Percentiles rank a stretch among this genome's conserved stretches.
Evolutionary conservation across 345 rosid species (phyloP).

Genomic region (Eucalyptus cloeziana): DNA sequence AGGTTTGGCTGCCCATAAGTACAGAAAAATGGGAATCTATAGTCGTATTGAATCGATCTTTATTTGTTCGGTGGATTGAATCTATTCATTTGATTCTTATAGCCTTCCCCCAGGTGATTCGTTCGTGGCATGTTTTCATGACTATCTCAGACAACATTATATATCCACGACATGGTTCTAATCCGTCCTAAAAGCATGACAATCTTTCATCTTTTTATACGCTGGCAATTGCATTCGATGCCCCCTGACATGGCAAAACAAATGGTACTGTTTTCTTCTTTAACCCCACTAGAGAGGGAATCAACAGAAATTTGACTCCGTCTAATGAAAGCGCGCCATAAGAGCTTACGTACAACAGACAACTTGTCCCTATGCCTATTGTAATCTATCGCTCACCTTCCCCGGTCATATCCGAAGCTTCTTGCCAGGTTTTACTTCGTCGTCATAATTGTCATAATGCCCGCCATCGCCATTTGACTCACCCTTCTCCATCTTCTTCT

Average conservation of each 20-base stretch:
- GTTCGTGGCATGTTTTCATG: not conserved
- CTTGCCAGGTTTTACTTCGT: constrained; percentile 29
- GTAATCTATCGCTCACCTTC: not conserved
- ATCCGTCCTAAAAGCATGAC: not conserved
- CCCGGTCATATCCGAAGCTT: constrained; percentile 30
- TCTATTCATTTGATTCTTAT: not conserved
- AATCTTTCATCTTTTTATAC: not conserved
- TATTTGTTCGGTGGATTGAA: not conserved
- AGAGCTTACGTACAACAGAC: not conserved
- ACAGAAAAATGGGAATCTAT: not conserved
- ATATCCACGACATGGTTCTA: not conserved
- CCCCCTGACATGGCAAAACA: not conserved
- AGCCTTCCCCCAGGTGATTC: not conserved
- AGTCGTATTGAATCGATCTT: not conserved
- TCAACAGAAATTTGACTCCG: not conserved
- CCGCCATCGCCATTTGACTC: constrained; percentile 28
- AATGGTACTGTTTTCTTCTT: not conserved
- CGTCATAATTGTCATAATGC: constrained; percentile 40
- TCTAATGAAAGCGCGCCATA: not conserved
- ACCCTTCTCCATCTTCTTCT: constrained; percentile 79
- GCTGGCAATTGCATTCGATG: not conserved
- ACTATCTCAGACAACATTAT: not conserved
- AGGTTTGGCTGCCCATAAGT: not conserved
- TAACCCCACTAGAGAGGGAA: not conserved
- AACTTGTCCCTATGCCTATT: not conserved